Conservation (phyloP, 208 protist genomes). For the Phytomonas francai region DNA sequence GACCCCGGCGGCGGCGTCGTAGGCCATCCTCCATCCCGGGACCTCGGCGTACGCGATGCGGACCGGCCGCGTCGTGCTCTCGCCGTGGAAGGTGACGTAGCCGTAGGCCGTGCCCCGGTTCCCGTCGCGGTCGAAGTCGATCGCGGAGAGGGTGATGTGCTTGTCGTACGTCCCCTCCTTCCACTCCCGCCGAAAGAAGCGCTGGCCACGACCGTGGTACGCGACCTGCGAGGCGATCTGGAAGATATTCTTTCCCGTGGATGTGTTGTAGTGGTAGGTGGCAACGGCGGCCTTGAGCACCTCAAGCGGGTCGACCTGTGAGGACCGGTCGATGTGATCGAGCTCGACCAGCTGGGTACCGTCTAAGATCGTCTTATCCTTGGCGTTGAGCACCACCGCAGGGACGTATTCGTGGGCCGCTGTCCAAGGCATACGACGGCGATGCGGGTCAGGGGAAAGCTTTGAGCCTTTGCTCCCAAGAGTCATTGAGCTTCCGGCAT, state of each 20-base stretch:
- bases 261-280: slow-evolving; percentile 71
- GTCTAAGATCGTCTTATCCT: slow-evolving; percentile 78
- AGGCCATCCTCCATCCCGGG: slow-evolving; percentile 75
- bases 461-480: slow-evolving; percentile 69
- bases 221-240: slow-evolving; percentile 66
- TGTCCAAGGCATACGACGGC: slow-evolving; percentile 86
- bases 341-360: slow-evolving; percentile 68
- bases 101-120: slow-evolving; percentile 75
- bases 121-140: slow-evolving; percentile 73
- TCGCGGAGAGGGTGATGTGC: slow-evolving; percentile 71
- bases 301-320: slow-evolving; percentile 80
- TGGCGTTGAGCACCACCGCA: slow-evolving; percentile 68
- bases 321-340: slow-evolving; percentile 64
- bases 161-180: slow-evolving; percentile 86
- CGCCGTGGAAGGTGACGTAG: slow-evolving; percentile 86
- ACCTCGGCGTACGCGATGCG: slow-evolving; percentile 63
- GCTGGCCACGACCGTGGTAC: slow-evolving; percentile 66
- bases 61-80: slow-evolving; percentile 69
- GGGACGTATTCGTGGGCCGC: slow-evolving; percentile 77
- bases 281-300: slow-evolving; percentile 74
- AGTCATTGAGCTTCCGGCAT: slow-evolving; percentile 82
- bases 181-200: slow-evolving; percentile 83
- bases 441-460: slow-evolving; percentile 51
- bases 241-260: slow-evolving; percentile 81
- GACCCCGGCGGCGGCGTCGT: slow-evolving; percentile 36